Conservation (phyloP, 2,329 filamentous ascomycete genomes). For the Colletotrichum agaves region DNA sequence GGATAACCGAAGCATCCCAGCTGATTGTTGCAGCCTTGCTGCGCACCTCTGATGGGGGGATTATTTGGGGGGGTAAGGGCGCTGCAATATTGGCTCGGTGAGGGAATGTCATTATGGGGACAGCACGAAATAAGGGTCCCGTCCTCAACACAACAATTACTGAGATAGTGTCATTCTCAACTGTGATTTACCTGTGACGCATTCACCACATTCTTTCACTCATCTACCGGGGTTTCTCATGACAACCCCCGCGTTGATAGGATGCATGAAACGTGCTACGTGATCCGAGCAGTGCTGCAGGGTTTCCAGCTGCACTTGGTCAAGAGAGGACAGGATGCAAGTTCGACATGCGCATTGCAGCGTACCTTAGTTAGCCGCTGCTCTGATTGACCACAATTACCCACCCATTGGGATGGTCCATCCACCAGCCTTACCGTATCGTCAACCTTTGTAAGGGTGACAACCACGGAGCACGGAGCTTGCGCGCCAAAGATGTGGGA, state of each 20-base stretch:
- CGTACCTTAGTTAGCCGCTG: conserved; percentile 5
- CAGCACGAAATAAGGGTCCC: not conserved
- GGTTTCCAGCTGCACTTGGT: conserved; percentile 28
- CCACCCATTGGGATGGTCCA: too few relatives aligned
- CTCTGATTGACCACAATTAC: not conserved
- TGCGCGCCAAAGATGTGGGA: too few relatives aligned
- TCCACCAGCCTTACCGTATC: too few relatives aligned
- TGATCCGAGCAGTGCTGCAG: conserved; percentile 24
- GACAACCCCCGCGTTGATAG: conserved; percentile 23
- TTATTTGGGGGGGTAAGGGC: conserved; percentile 24
- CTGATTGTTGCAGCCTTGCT: not conserved
- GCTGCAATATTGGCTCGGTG: conserved; percentile 20
- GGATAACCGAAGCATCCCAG: conserved; percentile 27
- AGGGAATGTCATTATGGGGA: not conserved
- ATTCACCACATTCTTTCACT: conserved; percentile 26
- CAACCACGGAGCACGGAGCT: too few relatives aligned
- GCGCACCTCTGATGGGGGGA: not conserved
- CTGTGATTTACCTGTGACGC: not conserved
- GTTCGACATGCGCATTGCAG: conserved; percentile 31
- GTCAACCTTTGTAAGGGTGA: too few relatives aligned
- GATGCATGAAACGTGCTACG: not conserved
- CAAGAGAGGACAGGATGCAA: conserved; percentile 26
- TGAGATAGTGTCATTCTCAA: not conserved
- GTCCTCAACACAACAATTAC: not conserved
- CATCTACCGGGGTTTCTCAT: conserved; percentile 25